A percentile compares a stretch with the other conserved stretches of the same genome.
Evolutionary conservation across 306 rosid genomes (phyloP).

Genomic region (Heteromeles arbutifolia): DNA sequence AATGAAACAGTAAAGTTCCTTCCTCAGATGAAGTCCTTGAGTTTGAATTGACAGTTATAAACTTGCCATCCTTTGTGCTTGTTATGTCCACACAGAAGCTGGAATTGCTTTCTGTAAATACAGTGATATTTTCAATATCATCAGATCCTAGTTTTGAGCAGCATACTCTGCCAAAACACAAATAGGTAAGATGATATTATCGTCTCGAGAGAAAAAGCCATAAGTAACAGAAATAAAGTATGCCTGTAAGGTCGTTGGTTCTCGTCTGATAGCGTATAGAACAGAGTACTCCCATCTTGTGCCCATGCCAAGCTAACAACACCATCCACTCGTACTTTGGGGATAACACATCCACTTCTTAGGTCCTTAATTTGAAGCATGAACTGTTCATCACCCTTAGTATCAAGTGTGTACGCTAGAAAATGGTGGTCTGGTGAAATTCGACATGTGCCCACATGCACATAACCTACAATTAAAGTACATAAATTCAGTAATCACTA

Average conservation of each 20-base stretch:
- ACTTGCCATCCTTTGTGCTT: conserved; percentile 94
- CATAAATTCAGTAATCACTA: neutral
- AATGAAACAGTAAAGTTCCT: conserved; percentile 42
- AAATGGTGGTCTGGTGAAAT: conserved; percentile 81
- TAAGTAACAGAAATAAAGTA: conserved; percentile 10
- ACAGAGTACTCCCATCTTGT: conserved; percentile 53
- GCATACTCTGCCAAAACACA: conserved; percentile 53
- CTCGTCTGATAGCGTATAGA: conserved; percentile 74
- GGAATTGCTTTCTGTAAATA: conserved; percentile 72
- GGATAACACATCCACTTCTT: conserved; percentile 47
- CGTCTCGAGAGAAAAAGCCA: neutral
- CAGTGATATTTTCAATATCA: conserved; percentile 30
- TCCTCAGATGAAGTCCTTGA: conserved; percentile 99
- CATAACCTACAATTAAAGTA: conserved; percentile 58
- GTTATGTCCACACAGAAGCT: conserved; percentile 87
- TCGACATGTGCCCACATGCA: conserved; percentile 84
- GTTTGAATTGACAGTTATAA: conserved; percentile 93
- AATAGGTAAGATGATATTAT: neutral
- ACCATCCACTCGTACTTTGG: conserved; percentile 37
- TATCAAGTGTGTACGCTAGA: conserved; percentile 76
- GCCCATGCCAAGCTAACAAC: conserved; percentile 94
- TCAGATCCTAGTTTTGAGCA: conserved; percentile 51
- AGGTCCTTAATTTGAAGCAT: conserved; percentile 80
- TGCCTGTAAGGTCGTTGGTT: conserved; percentile 90
- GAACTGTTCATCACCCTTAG: conserved; percentile 67